Conservation (phyloP, 495 filamentous ascomycete genomes). For the Hypoxylon trugodes region DNA sequence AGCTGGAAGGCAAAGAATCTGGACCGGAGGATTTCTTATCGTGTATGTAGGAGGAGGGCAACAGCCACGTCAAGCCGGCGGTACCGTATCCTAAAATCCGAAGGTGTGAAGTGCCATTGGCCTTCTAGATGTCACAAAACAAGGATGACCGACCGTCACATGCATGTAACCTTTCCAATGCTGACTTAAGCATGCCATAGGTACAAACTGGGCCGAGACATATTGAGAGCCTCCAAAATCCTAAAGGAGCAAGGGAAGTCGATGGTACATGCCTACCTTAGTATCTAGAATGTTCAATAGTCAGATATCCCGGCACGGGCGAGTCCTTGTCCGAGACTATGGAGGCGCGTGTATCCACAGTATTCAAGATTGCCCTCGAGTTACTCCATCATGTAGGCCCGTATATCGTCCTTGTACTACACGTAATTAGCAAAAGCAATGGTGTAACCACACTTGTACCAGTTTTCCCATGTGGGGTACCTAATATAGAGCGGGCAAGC, state of each 20-base stretch:
- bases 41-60: neutral
- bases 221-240: conserved; percentile 24
- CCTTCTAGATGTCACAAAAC: conserved; percentile 1
- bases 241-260: conserved; percentile 11
- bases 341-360: conserved; percentile 18
- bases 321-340: conserved; percentile 28
- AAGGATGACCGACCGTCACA: conserved; percentile 25
- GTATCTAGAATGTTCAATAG: conserved; percentile 2
- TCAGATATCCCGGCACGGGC: conserved; percentile 15
- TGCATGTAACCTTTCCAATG: conserved; percentile 25
- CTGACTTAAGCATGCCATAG: conserved; percentile 27
- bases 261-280: conserved; percentile 34
- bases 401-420: conserved; percentile 14
- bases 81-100: conserved; percentile 3
- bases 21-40: conserved; percentile 22
- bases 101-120: conserved; percentile 14
- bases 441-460: conserved; percentile 15
- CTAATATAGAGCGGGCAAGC: conserved; percentile 22
- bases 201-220: conserved; percentile 25
- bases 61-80: conserved; percentile 7
- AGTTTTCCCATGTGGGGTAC: conserved; percentile 11
- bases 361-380: conserved; percentile 11
- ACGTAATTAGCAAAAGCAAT: conserved; percentile 29
- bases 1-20: conserved; percentile 5
- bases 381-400: conserved; percentile 21